A percentile compares a stretch with the other conserved stretches of the same genome.
These are phyloP conservation scores for Seiridium unicorne DNA, from an alignment of 2,329 filamentous ascomycete species.

Conservation along the genomic window DNA sequence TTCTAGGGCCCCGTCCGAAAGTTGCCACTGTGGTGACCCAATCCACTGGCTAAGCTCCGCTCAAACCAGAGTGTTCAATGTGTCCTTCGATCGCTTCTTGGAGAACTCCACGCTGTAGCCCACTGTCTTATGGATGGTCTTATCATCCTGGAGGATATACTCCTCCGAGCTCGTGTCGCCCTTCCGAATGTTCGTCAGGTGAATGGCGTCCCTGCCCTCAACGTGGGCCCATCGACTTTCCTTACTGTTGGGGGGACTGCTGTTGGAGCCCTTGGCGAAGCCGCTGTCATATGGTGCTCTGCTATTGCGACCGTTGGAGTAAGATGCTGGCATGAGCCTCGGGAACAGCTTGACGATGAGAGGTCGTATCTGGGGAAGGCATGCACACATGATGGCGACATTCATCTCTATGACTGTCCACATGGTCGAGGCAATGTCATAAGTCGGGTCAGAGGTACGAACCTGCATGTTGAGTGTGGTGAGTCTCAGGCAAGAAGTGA, in stretches of 20 bases:
- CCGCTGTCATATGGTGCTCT: slow-evolving; percentile 10
- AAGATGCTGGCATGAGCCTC: slow-evolving; percentile 20
- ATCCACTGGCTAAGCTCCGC: background rate
- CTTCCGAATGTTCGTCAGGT: slow-evolving; percentile 15
- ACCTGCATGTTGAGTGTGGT: slow-evolving; percentile 35
- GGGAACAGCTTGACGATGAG: slow-evolving; percentile 27
- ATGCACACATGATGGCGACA: slow-evolving; percentile 34
- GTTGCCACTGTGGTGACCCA: background rate
- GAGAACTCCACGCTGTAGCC: slow-evolving; percentile 27
- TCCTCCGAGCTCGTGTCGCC: slow-evolving; percentile 15
- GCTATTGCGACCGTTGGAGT: slow-evolving; percentile 12
- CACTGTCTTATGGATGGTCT: slow-evolving; percentile 25
- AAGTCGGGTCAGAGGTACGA: slow-evolving; percentile 24
- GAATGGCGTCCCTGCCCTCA: slow-evolving; percentile 14
- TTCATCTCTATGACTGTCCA: slow-evolving; percentile 38
- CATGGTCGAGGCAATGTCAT: slow-evolving; percentile 30
- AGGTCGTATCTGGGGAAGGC: slow-evolving; percentile 30
- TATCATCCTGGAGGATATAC: slow-evolving; percentile 16
- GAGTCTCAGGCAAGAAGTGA: slow-evolving; percentile 33
- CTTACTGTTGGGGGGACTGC: slow-evolving; percentile 12
- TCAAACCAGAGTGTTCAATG: background rate
- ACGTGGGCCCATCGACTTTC: slow-evolving; percentile 17
- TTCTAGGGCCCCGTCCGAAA: no score
- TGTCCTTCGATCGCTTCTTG: slow-evolving; percentile 9
- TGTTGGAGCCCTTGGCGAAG: slow-evolving; percentile 9